phyloP scores from a whole-genome alignment of 2,329 filamentous ascomycete species.

The Emergomyces pasteurianus region DNA sequence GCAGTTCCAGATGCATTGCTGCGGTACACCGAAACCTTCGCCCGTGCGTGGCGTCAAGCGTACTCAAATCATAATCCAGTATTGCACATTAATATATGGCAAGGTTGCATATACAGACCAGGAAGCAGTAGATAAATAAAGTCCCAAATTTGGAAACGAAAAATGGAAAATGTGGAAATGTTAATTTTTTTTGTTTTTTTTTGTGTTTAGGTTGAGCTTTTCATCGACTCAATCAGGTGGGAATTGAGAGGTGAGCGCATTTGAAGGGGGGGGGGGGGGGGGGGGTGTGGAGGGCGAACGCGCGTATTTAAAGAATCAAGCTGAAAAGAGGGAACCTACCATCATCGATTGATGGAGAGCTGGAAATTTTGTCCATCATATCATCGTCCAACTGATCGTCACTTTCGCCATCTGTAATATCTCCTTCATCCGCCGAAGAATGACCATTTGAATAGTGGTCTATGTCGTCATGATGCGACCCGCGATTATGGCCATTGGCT shows the following conservation, averaged over 20 bases:
- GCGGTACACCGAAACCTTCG: background rate
- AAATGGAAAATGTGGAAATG: background rate
- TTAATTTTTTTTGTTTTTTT: too few species aligned
- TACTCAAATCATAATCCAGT: background rate
- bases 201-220: background rate
- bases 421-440: constrained; percentile 16
- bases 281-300: too few species aligned
- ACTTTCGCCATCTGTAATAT: constrained; percentile 35
- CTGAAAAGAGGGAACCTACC: constrained; percentile 52
- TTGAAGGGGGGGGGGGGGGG: constrained; percentile 17
- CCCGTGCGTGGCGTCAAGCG: background rate
- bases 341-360: constrained; percentile 97
- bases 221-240: background rate
- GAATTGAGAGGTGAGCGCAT: constrained; percentile 13
- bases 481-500: constrained; percentile 13
- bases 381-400: constrained; percentile 74
- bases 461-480: constrained; percentile 9
- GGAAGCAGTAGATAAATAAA: background rate
- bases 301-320: background rate
- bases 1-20: background rate
- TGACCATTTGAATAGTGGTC: background rate
- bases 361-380: constrained; percentile 97
- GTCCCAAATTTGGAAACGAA: background rate
- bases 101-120: background rate
- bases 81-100: background rate